These are phyloP conservation scores for Neoarthrinium moseri DNA, from an alignment of 2,329 filamentous ascomycete species.

Conservation along the genomic window DNA sequence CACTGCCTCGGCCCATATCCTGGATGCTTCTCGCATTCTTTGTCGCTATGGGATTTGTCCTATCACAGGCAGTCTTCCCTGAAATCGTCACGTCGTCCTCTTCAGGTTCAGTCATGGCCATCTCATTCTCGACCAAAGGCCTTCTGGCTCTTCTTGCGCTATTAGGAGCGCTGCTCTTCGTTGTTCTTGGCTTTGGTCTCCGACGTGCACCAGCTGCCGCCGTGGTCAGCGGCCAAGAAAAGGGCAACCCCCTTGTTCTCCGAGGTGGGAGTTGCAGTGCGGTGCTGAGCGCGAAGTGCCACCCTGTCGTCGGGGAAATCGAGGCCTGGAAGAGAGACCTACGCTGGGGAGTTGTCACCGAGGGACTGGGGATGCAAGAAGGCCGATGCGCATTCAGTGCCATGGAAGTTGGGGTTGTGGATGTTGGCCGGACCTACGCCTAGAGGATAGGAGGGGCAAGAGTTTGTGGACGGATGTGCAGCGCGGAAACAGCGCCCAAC, in stretches of 20 bases:
- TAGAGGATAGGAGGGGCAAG: slow-evolving; percentile 13
- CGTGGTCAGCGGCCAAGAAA: slow-evolving; percentile 32
- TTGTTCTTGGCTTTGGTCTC: slow-evolving; percentile 37
- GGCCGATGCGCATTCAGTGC: slow-evolving; percentile 46
- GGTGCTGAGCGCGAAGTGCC: slow-evolving; percentile 49
- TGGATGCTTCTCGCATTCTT: slow-evolving; percentile 44
- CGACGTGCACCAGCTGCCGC: slow-evolving; percentile 36
- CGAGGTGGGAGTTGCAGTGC: slow-evolving; percentile 49
- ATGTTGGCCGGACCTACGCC: slow-evolving; percentile 37
- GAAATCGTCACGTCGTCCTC: slow-evolving; percentile 22
- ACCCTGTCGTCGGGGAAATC: slow-evolving; percentile 30
- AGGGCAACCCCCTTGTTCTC: slow-evolving; percentile 49
- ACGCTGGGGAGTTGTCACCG: slow-evolving; percentile 45
- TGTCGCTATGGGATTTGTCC: slow-evolving; percentile 40
- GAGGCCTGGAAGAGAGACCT: slow-evolving; percentile 36
- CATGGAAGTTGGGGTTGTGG: slow-evolving; percentile 29
- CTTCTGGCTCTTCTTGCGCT: slow-evolving; percentile 41
- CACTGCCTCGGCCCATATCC: slow-evolving; percentile 45
- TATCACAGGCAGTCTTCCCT: slow-evolving; percentile 43
- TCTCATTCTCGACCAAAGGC: slow-evolving; percentile 42
- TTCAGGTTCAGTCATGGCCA: slow-evolving; percentile 21
- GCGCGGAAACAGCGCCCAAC: background rate
- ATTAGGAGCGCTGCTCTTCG: slow-evolving; percentile 32
- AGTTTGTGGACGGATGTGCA: no score
- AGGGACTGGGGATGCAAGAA: slow-evolving; percentile 34